Evolutionary conservation across 2,329 filamentous ascomycete genomes (phyloP).

Genomic region (Xylaria sp.): DNA sequence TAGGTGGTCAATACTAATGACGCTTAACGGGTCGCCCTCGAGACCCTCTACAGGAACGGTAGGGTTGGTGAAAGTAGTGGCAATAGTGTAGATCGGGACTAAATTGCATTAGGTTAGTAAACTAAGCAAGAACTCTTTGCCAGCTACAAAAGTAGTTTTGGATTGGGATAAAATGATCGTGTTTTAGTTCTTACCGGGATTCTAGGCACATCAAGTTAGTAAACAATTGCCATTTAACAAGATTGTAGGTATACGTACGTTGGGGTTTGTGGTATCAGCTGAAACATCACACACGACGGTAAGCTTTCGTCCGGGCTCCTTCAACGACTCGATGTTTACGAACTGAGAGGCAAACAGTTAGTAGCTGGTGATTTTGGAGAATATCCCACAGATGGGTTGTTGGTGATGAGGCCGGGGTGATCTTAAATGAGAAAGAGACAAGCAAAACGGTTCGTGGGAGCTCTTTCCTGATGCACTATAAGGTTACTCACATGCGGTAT

Average conservation of each 20-base stretch:
- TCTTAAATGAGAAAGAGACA: too few species aligned
- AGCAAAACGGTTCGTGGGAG: too few species aligned
- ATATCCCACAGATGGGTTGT: too few species aligned
- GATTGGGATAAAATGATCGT: not conserved
- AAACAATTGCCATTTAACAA: not conserved
- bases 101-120: slow-evolving; percentile 4
- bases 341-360: slow-evolving; percentile 78
- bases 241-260: slow-evolving; percentile 48
- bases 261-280: slow-evolving; percentile 78
- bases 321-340: slow-evolving; percentile 76
- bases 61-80: slow-evolving; percentile 85
- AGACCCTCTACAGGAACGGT: slow-evolving; percentile 78
- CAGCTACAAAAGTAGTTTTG: slow-evolving; percentile 19
- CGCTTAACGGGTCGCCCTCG: slow-evolving; percentile 71
- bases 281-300: slow-evolving; percentile 84
- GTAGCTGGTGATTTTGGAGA: not conserved
- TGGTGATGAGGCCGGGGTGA: too few species aligned
- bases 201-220: slow-evolving; percentile 47
- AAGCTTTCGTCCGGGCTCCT: slow-evolving; percentile 75
- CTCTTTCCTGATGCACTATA: too few species aligned
- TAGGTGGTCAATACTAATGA: slow-evolving; percentile 90
- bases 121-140: slow-evolving; percentile 25
- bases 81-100: slow-evolving; percentile 84
- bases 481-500: slow-evolving; percentile 28
- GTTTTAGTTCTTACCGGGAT: slow-evolving; percentile 52